Base-by-base conservation (phyloP, 139 green algal genomes). In the Chlorella sp. region DNA sequence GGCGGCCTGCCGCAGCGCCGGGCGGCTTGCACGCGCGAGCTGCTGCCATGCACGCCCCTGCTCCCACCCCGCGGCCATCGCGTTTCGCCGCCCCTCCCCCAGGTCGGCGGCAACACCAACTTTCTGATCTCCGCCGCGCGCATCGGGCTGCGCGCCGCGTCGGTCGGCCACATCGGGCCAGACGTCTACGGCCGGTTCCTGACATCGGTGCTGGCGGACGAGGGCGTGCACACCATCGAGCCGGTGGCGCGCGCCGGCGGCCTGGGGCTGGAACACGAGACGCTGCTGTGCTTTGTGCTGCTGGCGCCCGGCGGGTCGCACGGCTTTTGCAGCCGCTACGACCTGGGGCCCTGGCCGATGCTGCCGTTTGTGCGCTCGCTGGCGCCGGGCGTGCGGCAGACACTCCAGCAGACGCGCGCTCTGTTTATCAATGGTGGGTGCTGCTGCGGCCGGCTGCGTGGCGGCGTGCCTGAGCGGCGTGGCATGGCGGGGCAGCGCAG, bases 241-340 rank as follows among this genome's bases (percentile, higher is more conserved):
- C 71, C 74, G 2, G 75, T 93, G 75, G 45, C 48, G 14, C n/a
- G n/a, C n/a, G 48, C 63, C 70, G 11, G 46, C 41, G 12, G 17
- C 43, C n/a, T 80, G 9, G 82, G 84, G 31, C 59, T 83, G 36
- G 61, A 82, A 25, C 67, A n/a, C n/a, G n/a, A 82, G 11, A 99
- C 95, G 38, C 83, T 98, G 59, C 75, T 97, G 29, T 98, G 95
- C 85, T 98, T 96, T 82, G 95, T 99, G 48, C 78, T 99, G 43
- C 87, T 98, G 5, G 61, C 38, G 15, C 55, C 65, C 17, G 72
- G 21, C 15, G 73, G 75, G 0, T 45, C 66, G 27, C 93, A 97
- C 62, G 84, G 87, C 14, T 97, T 97, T 77, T 95, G 89, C 84
- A 93, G 84, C 78, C 76, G 77, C 14, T 99, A 97, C 55, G 93